Conservation (phyloP, 768 basidiomycete species). For the Naganishia vaughanmartiniae region DNA sequence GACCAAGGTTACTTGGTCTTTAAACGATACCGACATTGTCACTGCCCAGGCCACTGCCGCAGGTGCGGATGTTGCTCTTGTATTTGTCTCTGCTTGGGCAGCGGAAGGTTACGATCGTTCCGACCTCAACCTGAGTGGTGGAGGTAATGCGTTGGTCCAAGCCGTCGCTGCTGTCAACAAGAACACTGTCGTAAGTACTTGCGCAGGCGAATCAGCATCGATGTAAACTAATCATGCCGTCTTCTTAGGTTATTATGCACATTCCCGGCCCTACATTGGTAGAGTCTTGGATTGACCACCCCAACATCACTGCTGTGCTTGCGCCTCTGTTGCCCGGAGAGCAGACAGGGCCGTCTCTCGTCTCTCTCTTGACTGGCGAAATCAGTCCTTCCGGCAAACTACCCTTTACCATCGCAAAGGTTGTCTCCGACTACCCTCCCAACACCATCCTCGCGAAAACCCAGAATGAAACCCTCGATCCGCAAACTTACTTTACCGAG, state of each 20-base stretch:
- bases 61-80: constrained; percentile 47
- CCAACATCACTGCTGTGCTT: constrained; percentile 49
- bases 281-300: constrained; percentile 43
- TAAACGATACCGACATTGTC: constrained; percentile 27
- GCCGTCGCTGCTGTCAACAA: constrained; percentile 29
- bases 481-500: constrained; percentile 47
- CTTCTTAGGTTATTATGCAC: constrained; percentile 13
- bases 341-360: constrained; percentile 40
- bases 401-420: constrained; percentile 50
- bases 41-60: constrained; percentile 31
- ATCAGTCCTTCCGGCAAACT: constrained; percentile 46
- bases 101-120: constrained; percentile 47
- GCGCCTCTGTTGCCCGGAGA: constrained; percentile 47
- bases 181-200: constrained; percentile 24
- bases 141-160: constrained; percentile 19
- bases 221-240: background rate
- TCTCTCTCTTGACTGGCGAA: constrained; percentile 47
- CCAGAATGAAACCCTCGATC: constrained; percentile 28
- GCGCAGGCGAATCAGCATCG: too few relatives aligned
- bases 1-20: constrained; percentile 3
- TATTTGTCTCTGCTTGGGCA: constrained; percentile 48
- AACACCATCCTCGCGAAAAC: constrained; percentile 39
- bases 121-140: constrained; percentile 24
- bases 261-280: constrained; percentile 29
- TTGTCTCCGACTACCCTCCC: constrained; percentile 44